phyloP scores from a whole-genome alignment of 1,284 basidiomycete species.

The Tremellales sp. region DNA sequence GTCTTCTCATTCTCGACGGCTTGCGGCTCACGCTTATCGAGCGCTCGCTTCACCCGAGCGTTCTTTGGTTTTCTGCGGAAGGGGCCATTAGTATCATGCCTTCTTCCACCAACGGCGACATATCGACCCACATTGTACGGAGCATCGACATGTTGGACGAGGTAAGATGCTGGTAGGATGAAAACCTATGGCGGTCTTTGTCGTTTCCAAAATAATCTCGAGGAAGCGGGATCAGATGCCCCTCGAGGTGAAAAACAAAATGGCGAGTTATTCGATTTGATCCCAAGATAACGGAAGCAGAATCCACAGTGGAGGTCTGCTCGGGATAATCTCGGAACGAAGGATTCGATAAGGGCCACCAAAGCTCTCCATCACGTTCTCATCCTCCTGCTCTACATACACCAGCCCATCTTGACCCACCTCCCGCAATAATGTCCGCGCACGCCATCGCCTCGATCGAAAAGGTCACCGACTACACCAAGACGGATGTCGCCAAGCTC shows the following conservation, averaged over 20 bases:
- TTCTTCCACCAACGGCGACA: neutral
- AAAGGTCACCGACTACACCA: neutral
- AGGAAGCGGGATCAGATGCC: too few species aligned
- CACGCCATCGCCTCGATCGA: neutral
- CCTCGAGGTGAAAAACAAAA: too few species aligned
- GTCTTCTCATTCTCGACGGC: constrained; percentile 80
- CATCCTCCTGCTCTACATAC: neutral
- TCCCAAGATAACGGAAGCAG: too few species aligned
- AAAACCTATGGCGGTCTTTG: too few species aligned
- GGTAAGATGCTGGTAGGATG: constrained; percentile 2
- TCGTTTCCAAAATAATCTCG: too few species aligned
- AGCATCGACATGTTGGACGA: constrained; percentile 45
- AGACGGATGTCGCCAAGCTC: neutral
- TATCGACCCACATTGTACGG: constrained; percentile 41
- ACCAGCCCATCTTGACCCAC: neutral
- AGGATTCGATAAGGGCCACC: too few species aligned
- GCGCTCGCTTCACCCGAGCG: constrained; percentile 89
- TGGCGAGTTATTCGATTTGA: too few species aligned
- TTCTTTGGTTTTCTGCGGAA: constrained; percentile 83
- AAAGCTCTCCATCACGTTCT: too few species aligned
- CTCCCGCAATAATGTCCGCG: neutral
- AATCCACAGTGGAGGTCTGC: too few species aligned
- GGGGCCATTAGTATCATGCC: neutral
- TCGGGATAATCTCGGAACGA: too few species aligned
- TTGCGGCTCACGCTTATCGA: constrained; percentile 83